Evolutionary conservation across 1,284 basidiomycete species (phyloP), one percentile per base, ranked within the genome.

Genomic region (Clitocybe nebularis): DNA sequence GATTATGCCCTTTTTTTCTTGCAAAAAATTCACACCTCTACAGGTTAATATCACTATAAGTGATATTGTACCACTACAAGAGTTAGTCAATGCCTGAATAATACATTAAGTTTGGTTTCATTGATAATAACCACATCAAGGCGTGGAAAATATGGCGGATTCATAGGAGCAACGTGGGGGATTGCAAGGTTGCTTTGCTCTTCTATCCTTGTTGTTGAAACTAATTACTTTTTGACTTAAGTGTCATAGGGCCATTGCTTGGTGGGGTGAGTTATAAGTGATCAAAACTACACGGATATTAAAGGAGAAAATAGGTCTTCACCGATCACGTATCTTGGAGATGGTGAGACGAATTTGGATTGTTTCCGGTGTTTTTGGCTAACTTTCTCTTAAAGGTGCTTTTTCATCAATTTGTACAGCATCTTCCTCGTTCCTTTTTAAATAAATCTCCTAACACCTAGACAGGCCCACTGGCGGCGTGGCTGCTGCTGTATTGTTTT

Each of bases 81-180:
- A 85, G 84, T 86, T 54, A 47, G 80, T 65, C n/a, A 14, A 26
- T 21, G 13, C 39, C 29, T 8, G 34, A 23, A 16, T 26, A 11
- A 26, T 40, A 20, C 8, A 16, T 3, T 4, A 4, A 32, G 3
- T 9, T 24, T 11, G 16, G 13, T 37, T 10, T 29, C 36, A 21
- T 23, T 14, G 16, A 14, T n/a, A n/a, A n/a, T n/a, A n/a, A n/a
- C 34, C n/a, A 39, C 35, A 33, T 21, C 6, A 41, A 85, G 84
- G 39, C 84, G 88, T 55, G 87, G 83, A 9, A 85, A 84, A 52
- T 90, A 81, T 49, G 75, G 77, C 6, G 85, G 87, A 3, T 61
- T 79, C 1, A 70, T 91, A 36, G 89, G 89, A 36, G 79, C 84
- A 1, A 85, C 85, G 0, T 93, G 86, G 82, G 89, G 89, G 3